Evolutionary conservation across 192 early-diverging fungal species (phyloP), one percentile per base, ranked within the genome.

Genomic region (Phycomyces nitens): DNA sequence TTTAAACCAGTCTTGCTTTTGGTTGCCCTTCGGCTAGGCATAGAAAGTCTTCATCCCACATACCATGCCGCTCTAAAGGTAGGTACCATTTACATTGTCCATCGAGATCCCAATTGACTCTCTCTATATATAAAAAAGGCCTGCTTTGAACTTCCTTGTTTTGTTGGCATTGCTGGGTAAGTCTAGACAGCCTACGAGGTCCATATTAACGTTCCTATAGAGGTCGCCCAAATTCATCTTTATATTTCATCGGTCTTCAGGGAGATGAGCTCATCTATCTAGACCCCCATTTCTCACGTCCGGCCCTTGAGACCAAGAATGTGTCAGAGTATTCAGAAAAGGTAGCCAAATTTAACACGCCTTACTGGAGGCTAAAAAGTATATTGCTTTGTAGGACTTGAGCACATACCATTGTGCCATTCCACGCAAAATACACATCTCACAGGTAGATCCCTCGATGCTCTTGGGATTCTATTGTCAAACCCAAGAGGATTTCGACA

Each of bases 171-270:
- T 70, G 95, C 94, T 43, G 96, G 96, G 86, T 89, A 77, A 57
- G 68, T 72, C 20, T 12, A 39, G n/a, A 24, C 29, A 34, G n/a
- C n/a, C n/a, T n/a, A n/a, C n/a, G n/a, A n/a, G n/a, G n/a, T n/a
- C 29, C 2, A 34, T 34, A 34, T 34, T 5, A 34, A 34, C 29
- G 16, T 43, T 1, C 20, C 12, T 9, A 10, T 44, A 90, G 89
- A 18, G 97, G 97, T 10, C 78, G 88, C 50, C 97, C 97, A n/a
- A 92, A 92, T 9, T 97, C 97, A 1, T 96, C 95, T 0, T 74
- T 93, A 51, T 99, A 92, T 73, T 97, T 99, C 80, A 83, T 93
- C 27, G 95, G 95, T 22, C 80, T 87, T 42, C 86, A 94, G 77
- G 88, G 76, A 23, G 79, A 88, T 69, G 88, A 92, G 22, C 67